Evolutionary conservation across 1,284 basidiomycete species (phyloP).

Genomic region (Ustilago loliicola): DNA sequence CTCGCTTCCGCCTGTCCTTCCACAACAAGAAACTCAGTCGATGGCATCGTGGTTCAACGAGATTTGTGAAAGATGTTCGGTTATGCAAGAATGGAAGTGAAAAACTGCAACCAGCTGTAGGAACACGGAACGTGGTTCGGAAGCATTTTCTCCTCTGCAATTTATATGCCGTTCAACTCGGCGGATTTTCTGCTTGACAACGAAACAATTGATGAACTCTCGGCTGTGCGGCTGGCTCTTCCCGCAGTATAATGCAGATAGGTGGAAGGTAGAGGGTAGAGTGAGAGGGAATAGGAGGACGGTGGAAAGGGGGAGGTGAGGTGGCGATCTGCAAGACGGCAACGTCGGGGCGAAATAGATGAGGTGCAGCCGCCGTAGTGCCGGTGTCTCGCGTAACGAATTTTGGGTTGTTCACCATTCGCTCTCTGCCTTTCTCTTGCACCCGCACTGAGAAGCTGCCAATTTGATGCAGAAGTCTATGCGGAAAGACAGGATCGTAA

Average conservation of each 20-base stretch:
- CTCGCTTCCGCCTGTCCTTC: not conserved
- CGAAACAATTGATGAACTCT: not conserved
- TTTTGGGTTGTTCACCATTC: slow-evolving; percentile 1
- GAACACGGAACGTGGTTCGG: not conserved
- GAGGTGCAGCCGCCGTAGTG: not conserved
- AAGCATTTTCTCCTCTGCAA: not conserved
- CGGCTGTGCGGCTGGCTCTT: not conserved
- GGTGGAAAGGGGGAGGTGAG: not conserved
- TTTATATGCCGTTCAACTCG: not conserved
- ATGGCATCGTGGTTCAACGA: too few relatives aligned
- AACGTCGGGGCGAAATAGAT: slow-evolving; percentile 6
- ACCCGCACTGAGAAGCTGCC: not conserved
- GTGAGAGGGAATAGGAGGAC: too few relatives aligned
- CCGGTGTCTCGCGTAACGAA: slow-evolving; percentile 9
- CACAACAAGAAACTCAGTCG: too few relatives aligned
- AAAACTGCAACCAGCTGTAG: not conserved
- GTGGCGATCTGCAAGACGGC: not conserved
- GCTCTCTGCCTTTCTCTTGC: not conserved
- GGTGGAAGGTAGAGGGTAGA: too few relatives aligned
- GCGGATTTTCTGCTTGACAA: not conserved
- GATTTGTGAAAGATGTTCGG: too few relatives aligned
- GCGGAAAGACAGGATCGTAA: too few relatives aligned
- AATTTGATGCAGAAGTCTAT: not conserved
- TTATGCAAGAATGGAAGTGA: not conserved
- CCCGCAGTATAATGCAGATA: not conserved